Base-by-base conservation (phyloP, 1,284 basidiomycete species). In the Ustilago xerochloae region DNA sequence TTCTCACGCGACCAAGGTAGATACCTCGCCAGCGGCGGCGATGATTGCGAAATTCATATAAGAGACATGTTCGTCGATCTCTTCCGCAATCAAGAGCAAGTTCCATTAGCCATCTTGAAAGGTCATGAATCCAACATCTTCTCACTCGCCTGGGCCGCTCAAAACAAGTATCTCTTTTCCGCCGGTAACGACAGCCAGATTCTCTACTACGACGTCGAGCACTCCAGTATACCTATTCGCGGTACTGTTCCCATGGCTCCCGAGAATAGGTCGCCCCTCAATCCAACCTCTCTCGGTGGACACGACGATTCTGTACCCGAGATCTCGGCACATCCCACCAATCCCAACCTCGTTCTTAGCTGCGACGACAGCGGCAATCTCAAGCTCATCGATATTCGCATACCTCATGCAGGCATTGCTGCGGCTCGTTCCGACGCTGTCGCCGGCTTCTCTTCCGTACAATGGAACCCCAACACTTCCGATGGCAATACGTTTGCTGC, bases 401-500 rank as follows among this genome's bases (percentile, higher is more conserved):
- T 65, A 7, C 48, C 61, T 0, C 56, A 58, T 18, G 54, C 62
- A 8, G 29, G 46, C 28, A 55, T 71, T 4, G 46, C 50, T 18
- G 45, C 57, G 6, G 51, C 57, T 24, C 53, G 60, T 8, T 59
- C 57, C 28, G 56, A 60, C 26, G 53, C 51, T 10, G 47, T 54
- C 10, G 52, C 59, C 9, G 57, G 46, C 45, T 69, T 69, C 20
- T 59, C 64, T 8, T 68, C 70, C n/a, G 61, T 67, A 8, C 62
- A 68, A 22, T 73, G 61, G 61, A 67, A 67, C 20, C 70, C 70
- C 10, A 73, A 52, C 45, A 22, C 33, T 2, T 61, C 64, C 6
- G 70, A 73, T 28, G 70, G 70, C 32, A 73, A 73, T 32, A 73
- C 70, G 6, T 73, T 73, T 43, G 70, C 64, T 20, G 70, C 65